Evolutionary conservation across 192 early-diverging fungal genomes (phyloP), one percentile per base, ranked within the genome.

Genomic region (Coemansia sp.): DNA sequence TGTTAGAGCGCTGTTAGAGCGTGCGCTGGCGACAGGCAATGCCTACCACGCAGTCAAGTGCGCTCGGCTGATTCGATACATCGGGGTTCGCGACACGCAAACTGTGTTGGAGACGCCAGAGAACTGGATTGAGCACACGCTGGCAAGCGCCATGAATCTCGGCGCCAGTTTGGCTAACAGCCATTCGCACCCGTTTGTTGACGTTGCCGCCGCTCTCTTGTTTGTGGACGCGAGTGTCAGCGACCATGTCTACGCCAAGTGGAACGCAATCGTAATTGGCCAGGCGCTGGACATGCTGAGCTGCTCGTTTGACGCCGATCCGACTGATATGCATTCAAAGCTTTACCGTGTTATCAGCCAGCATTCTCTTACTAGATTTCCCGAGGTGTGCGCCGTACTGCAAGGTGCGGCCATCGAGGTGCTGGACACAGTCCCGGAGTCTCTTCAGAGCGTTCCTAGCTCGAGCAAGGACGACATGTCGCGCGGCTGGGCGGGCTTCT

Each of bases 41-140:
- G 32, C 17, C 35, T 39, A 11, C 14, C 74, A 77, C 20, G 74
- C 74, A 2, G 35, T 77, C 51, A 67, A 38, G 45, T 51, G 65
- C 37, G 65, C 58, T 8, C 36, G 22, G 22, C 38, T 61, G 25
- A 32, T 54, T 31, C 51, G 12, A 27, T 32, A n/a, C 27, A 39
- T 59, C 37, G 58, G 35, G 10, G 19, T 11, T 1, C 19, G 36
- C 36, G 35, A 59, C 35, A 59, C 19, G 35, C 9, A 24, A 32
- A 24, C 58, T 32, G 35, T 59, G 2, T 15, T 40, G 24, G 22
- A 38, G 17, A 59, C 36, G 22, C 58, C 58, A 24, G 58, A 59
- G 1, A 59, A 20, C n/a, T 59, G 58, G 58, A 59, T 59, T 25
- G 37, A 40, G 24, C 35, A 38, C 10, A 40, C 37, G 58, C 35